Evolutionary conservation across 2,329 filamentous ascomycete genomes (phyloP).

Genomic region (Monosporascus sp.): DNA sequence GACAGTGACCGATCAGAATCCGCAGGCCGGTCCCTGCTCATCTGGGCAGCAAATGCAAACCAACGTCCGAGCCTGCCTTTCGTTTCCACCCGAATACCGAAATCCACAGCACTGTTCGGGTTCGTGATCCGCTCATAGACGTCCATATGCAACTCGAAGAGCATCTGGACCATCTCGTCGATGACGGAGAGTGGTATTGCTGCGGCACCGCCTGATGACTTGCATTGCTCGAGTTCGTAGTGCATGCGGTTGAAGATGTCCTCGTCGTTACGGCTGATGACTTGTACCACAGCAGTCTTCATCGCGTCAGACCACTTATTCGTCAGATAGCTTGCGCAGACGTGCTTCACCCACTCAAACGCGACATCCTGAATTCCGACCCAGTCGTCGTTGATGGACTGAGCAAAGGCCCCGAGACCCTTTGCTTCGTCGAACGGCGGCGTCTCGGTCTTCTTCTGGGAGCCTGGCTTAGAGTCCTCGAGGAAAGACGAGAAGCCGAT

Average conservation of each 20-base stretch:
- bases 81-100: slow-evolving; percentile 41
- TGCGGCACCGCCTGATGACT: slow-evolving; percentile 10
- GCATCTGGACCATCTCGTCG: slow-evolving; percentile 47
- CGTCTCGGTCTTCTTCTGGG: slow-evolving; percentile 42
- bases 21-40: slow-evolving; percentile 32
- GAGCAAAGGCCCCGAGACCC: slow-evolving; percentile 47
- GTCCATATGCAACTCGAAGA: slow-evolving; percentile 58
- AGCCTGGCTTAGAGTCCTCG: slow-evolving; percentile 54
- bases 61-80: slow-evolving; percentile 46
- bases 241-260: slow-evolving; percentile 43
- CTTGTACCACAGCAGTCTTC: slow-evolving; percentile 51
- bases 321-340: slow-evolving; percentile 46
- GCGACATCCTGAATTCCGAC: slow-evolving; percentile 51
- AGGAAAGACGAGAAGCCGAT: slow-evolving; percentile 56
- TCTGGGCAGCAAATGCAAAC: slow-evolving; percentile 43
- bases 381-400: slow-evolving; percentile 42
- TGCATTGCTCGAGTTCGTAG: slow-evolving; percentile 31
- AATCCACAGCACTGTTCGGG: slow-evolving; percentile 48
- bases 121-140: slow-evolving; percentile 55
- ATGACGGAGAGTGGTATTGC: slow-evolving; percentile 24
- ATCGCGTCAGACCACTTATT: slow-evolving; percentile 53
- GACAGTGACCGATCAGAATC: slow-evolving; percentile 34
- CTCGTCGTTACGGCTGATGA: slow-evolving; percentile 49
- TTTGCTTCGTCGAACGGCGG: slow-evolving; percentile 46
- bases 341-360: slow-evolving; percentile 50